These are phyloP conservation scores for Suillus bovinus DNA, from an alignment of 768 basidiomycete genomes.

Conservation along the genomic window DNA sequence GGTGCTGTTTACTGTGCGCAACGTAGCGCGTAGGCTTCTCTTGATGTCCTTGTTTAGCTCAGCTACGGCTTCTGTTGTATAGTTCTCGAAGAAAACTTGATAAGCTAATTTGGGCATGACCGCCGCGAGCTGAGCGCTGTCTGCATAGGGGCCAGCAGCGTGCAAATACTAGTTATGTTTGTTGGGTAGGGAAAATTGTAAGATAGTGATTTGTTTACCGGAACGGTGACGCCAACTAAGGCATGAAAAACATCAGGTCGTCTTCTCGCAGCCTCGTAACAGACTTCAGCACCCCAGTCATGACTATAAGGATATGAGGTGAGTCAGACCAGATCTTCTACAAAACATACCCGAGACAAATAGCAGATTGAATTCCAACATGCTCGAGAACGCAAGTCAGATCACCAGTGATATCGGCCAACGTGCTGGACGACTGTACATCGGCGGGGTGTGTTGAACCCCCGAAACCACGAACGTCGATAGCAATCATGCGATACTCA, in stretches of 20 bases:
- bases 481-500: slow-evolving; percentile 64
- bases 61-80: slow-evolving; percentile 45
- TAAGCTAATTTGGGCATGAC: slow-evolving; percentile 58
- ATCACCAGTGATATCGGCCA: slow-evolving; percentile 63
- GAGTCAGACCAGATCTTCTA: not conserved
- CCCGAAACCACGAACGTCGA: slow-evolving; percentile 72
- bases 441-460: slow-evolving; percentile 67
- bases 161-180: slow-evolving; percentile 57
- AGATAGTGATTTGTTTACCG: slow-evolving; percentile 41
- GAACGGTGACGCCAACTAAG: slow-evolving; percentile 59
- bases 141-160: slow-evolving; percentile 45
- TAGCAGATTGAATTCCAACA: slow-evolving; percentile 46
- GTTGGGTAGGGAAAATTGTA: not conserved
- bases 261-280: slow-evolving; percentile 68
- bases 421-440: slow-evolving; percentile 53
- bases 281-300: slow-evolving; percentile 72
- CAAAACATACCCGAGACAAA: slow-evolving; percentile 60
- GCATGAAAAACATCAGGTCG: slow-evolving; percentile 64
- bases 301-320: slow-evolving; percentile 43
- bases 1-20: slow-evolving; percentile 53
- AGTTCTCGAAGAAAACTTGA: slow-evolving; percentile 59
- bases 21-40: slow-evolving; percentile 55
- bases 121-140: slow-evolving; percentile 41
- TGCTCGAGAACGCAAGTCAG: slow-evolving; percentile 61
- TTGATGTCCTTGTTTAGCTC: slow-evolving; percentile 60